Evolutionary conservation across 1,284 basidiomycete genomes (phyloP).

Genomic region (Microbotryum saponariae): DNA sequence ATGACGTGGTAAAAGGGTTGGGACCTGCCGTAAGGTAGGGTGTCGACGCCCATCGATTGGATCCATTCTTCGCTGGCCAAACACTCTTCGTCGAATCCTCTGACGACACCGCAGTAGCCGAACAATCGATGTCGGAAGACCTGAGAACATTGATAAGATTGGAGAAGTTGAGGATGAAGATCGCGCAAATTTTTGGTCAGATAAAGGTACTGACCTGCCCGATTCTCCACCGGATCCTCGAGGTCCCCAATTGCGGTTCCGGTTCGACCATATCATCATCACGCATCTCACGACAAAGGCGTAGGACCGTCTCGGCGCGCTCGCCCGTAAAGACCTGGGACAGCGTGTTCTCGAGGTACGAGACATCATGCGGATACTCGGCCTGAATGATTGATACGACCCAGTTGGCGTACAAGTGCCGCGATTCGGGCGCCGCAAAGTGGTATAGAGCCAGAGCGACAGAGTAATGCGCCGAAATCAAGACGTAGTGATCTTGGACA

Average conservation of each 20-base stretch:
- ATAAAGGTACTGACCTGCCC: constrained; percentile 1
- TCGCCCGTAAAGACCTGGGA: not conserved
- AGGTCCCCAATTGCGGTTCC: constrained; percentile 7
- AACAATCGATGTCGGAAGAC: constrained; percentile 21
- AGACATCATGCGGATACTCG: constrained; percentile 19
- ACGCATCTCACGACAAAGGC: constrained; percentile 10
- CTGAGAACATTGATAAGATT: too few relatives aligned
- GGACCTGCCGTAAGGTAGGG: constrained; percentile 10
- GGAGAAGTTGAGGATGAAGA: too few relatives aligned
- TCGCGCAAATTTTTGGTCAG: too few relatives aligned
- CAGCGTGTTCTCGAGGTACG: constrained; percentile 1
- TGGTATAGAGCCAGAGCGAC: constrained; percentile 15
- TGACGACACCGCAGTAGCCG: constrained; percentile 14
- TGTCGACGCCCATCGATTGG: constrained; percentile 21
- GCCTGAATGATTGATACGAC: constrained; percentile 17
- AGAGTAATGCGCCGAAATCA: constrained; percentile 9
- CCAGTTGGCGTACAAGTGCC: constrained; percentile 12
- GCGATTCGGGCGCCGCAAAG: constrained; percentile 4
- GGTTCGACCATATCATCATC: constrained; percentile 8
- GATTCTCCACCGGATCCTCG: constrained; percentile 7
- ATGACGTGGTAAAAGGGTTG: constrained; percentile 31
- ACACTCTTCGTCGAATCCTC: constrained; percentile 27
- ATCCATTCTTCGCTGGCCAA: constrained; percentile 24
- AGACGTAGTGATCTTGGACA: not conserved
- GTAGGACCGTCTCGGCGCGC: not conserved